Evolutionary conservation across 768 basidiomycete species (phyloP).

Genomic region (Termitomyces sp.): DNA sequence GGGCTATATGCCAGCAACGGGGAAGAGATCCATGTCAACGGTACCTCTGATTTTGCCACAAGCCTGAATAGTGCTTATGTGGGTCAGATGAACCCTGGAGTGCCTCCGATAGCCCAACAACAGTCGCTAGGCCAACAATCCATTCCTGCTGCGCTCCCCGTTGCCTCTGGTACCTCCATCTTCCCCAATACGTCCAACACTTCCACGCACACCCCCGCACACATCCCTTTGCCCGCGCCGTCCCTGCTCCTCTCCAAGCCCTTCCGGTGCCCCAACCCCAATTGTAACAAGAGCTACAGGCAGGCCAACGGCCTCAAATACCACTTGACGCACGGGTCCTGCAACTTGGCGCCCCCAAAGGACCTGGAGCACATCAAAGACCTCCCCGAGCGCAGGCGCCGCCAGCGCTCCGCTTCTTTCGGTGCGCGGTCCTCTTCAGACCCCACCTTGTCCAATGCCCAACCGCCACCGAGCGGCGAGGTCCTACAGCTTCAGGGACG

Average conservation of each 20-base stretch:
- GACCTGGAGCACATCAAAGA: slow-evolving; percentile 76
- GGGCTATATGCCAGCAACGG: slow-evolving; percentile 39
- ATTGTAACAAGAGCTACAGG: slow-evolving; percentile 96
- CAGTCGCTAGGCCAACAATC: slow-evolving; percentile 13
- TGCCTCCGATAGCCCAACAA: background rate
- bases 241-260: slow-evolving; percentile 77
- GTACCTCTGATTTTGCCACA: background rate
- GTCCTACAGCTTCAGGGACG: slow-evolving; percentile 13
- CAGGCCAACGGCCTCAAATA: slow-evolving; percentile 95
- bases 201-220: slow-evolving; percentile 28
- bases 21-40: slow-evolving; percentile 26
- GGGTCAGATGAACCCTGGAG: background rate
- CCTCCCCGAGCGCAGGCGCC: slow-evolving; percentile 54
- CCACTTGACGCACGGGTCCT: slow-evolving; percentile 89
- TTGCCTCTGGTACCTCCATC: slow-evolving; percentile 12
- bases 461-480: slow-evolving; percentile 1
- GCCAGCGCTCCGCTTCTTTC: slow-evolving; percentile 26
- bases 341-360: slow-evolving; percentile 90
- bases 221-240: slow-evolving; percentile 37
- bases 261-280: slow-evolving; percentile 90
- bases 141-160: slow-evolving; percentile 20
- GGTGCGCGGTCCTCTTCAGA: slow-evolving; percentile 1
- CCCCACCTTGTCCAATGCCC: background rate
- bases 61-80: background rate
- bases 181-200: slow-evolving; percentile 3